Evolutionary conservation across 2,329 filamentous ascomycete genomes (phyloP), one percentile per base, ranked within the genome.

Genomic region (Aspergillus ochraceus): DNA sequence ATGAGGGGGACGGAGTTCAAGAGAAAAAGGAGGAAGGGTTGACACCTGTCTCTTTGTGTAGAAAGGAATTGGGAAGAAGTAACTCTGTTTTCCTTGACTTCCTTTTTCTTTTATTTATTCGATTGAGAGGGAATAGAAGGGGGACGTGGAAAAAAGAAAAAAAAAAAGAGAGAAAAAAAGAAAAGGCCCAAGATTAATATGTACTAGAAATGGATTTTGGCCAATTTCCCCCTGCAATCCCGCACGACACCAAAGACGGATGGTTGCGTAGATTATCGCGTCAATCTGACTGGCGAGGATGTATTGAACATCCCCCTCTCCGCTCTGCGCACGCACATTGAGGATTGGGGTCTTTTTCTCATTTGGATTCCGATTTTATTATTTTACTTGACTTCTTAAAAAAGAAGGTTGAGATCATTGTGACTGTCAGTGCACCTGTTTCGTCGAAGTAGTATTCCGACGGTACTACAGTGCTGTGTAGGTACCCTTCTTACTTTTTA

Each of bases 181-280:
- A 29, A 29, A 29, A 29, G 26, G 6, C 8, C 6, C 1, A 29
- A 17, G 39, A 42, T 42, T 17, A 17, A 17, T 42, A 24, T 24
- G 24, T 17, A 46, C 42, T 46, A 46, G 42, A 29, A n/a, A 46
- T 46, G 42, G 17, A 46, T 46, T 46, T n/a, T 46, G 26, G 19
- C 4, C 17, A 20, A 54, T 47, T 60, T 51, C 54, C 46, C 53
- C 51, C 36, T 60, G 51, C 54, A 49, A 49, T 42, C 11, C 32
- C 32, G 32, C 32, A 36, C 32, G 53, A 30, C 22, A 52, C 49
- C 32, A 57, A 52, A 52, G 60, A 56, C 65, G 64, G 68, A 64
- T 68, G 61, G 60, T 66, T 70, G 70, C 65, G 66, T 70, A 64
- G 57, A 55, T 55, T 58, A 29, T 22, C n/a, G 11, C 26, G n/a